Evolutionary conservation across 1,284 basidiomycete species (phyloP).

Genomic region (Microbotryum saponariae): DNA sequence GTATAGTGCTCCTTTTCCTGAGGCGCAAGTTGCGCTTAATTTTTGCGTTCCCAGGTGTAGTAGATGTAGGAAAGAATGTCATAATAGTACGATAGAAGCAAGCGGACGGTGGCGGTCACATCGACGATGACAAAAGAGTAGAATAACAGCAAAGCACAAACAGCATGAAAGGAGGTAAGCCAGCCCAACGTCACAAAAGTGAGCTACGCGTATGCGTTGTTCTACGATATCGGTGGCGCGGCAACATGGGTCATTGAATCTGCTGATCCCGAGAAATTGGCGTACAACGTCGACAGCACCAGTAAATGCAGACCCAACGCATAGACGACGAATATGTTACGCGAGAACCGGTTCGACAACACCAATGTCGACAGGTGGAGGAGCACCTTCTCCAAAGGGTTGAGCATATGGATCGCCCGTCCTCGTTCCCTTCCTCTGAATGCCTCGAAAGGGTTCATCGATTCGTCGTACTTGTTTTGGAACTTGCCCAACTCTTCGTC

Average conservation of each 20-base stretch:
- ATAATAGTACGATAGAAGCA: too few species aligned
- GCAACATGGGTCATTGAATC: neutral
- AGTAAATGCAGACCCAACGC: constrained; percentile 67
- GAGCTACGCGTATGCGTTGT: neutral
- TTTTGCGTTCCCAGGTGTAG: too few species aligned
- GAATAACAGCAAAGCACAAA: neutral
- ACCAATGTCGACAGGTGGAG: constrained; percentile 77
- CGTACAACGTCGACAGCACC: constrained; percentile 66
- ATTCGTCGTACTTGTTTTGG: constrained; percentile 82
- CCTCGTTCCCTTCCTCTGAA: constrained; percentile 91
- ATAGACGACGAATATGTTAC: constrained; percentile 71
- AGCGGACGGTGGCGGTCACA: neutral
- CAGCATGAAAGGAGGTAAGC: neutral
- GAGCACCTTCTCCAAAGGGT: constrained; percentile 81
- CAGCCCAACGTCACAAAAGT: neutral
- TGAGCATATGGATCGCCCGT: constrained; percentile 79
- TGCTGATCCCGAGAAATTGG: constrained; percentile 1
- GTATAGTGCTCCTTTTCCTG: too few species aligned
- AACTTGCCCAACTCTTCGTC: constrained; percentile 79
- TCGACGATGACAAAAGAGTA: neutral
- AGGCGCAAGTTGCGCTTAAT: too few species aligned
- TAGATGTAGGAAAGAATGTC: too few species aligned
- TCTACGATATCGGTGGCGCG: neutral
- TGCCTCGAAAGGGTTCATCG: constrained; percentile 94
- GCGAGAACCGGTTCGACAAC: constrained; percentile 64